Percentiles rank a stretch among this genome's conserved stretches.
Conservation (phyloP, 176 grass and related monocot genomes). For the Olyra latifolia region DNA sequence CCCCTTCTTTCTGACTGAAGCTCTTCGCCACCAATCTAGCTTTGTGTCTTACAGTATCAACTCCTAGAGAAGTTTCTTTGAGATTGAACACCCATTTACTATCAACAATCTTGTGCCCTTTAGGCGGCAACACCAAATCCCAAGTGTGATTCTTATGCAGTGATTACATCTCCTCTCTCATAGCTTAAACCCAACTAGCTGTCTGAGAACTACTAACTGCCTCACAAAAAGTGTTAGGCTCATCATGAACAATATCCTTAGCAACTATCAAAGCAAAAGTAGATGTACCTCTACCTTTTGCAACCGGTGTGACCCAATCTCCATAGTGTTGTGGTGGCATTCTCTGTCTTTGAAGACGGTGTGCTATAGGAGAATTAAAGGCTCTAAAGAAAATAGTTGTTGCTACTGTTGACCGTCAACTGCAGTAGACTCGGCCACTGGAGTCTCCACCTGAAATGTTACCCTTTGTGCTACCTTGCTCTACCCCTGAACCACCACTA, state of each 20-base stretch:
- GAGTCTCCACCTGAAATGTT: neutral
- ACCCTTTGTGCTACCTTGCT: neutral
- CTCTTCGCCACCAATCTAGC: slow-evolving; percentile 17
- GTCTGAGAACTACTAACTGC: neutral
- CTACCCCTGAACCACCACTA: neutral
- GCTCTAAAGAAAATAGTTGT: too few species aligned
- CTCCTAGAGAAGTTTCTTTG: neutral
- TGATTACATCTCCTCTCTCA: slow-evolving; percentile 17
- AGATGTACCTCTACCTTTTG: neutral
- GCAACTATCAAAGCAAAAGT: neutral
- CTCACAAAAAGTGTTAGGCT: neutral
- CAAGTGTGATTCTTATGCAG: slow-evolving; percentile 29
- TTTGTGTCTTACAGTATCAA: neutral
- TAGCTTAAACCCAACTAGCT: neutral
- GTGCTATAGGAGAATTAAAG: neutral
- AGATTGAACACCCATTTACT: slow-evolving; percentile 34
- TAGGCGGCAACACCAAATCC: neutral
- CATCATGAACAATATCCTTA: neutral
- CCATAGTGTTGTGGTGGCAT: neutral
- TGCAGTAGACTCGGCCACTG: too few species aligned
- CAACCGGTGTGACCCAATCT: neutral
- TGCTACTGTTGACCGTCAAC: too few species aligned
- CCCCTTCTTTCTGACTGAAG: neutral
- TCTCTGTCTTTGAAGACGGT: neutral
- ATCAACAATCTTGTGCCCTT: slow-evolving; percentile 24